Evolutionary conservation across 2,329 filamentous ascomycete genomes (phyloP), one percentile per base, ranked within the genome.

Genomic region (Botryotinia narcissicola): DNA sequence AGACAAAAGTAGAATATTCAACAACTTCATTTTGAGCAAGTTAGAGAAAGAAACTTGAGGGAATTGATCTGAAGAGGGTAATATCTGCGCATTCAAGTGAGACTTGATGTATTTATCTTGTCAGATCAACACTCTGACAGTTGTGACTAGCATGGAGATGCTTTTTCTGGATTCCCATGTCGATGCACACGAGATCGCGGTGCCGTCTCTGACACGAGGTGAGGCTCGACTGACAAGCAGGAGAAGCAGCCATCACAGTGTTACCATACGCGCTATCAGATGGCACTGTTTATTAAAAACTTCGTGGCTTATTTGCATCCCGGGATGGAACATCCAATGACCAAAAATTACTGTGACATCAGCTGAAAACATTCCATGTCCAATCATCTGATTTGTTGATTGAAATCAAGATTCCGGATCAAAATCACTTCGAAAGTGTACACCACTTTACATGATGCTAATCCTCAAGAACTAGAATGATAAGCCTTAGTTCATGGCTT

Each of bases 11-110:
- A 73, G 25, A 69, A 73, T 51, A 69, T 73, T 69, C 25, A 60
- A 69, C 8, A 73, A 42, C 71, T 69, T 73, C 71, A 73, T 73
- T n/a, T 42, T 69, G 71, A 73, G 71, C 63, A 69, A 69, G 40
- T 60, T 73, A 29, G 63, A 73, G 63, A 67, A 69, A 60, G 66
- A 72, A 69, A 69, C 22, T 44, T 68, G 46, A 46, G 48, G 22
- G 32, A 69, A 57, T 35, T 73, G 71, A 67, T 72, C 71, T 69
- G 40, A 60, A 72, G 71, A 73, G 51, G 69, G 71, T 69, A 42
- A 73, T 46, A 69, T 61, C 18, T 60, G 12, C 18, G 12, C 44
- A 40, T 32, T 48, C 32, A 59, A 73, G 57, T 73, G 63, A 68
- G 42, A 73, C 66, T 35, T 40, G 18, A 29, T 62, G 71, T 69